These are phyloP conservation scores for Arthrobotrys sinensis DNA, from an alignment of 2,329 filamentous ascomycete species.

Conservation along the genomic window DNA sequence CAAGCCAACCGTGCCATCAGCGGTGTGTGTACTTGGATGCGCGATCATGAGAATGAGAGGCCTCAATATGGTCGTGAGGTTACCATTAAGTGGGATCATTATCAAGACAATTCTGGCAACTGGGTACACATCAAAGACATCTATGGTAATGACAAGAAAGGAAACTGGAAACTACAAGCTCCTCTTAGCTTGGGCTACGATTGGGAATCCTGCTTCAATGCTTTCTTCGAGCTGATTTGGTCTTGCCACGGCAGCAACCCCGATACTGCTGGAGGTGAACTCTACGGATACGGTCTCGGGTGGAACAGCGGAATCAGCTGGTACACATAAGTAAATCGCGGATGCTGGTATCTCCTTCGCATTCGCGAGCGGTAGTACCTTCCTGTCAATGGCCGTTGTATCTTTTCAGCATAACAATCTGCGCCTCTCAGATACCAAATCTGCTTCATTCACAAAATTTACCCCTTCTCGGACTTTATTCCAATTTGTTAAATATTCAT, in stretches of 20 bases:
- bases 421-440: too few species aligned
- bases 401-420: too few species aligned
- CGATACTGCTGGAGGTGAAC: conserved; percentile 74
- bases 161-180: conserved; percentile 7
- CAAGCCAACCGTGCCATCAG: conserved; percentile 8
- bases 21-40: conserved; percentile 11
- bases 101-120: not conserved
- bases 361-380: too few species aligned
- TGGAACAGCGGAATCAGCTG: conserved; percentile 13
- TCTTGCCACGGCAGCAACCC: conserved; percentile 70
- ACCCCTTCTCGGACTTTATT: not conserved
- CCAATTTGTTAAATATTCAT: not conserved
- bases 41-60: conserved; percentile 1
- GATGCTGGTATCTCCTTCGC: too few species aligned
- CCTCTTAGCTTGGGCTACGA: not conserved
- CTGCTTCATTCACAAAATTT: not conserved
- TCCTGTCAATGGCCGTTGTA: too few species aligned
- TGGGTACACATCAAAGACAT: conserved; percentile 27
- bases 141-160: conserved; percentile 3
- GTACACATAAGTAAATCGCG: conserved; percentile 1
- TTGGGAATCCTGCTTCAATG: conserved; percentile 26
- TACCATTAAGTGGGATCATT: conserved; percentile 6
- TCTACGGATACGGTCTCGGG: conserved; percentile 22
- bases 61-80: not conserved
- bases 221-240: conserved; percentile 30